These are phyloP conservation scores for Collybiopsis confluens DNA, from an alignment of 768 basidiomycete genomes.

Conservation along the genomic window DNA sequence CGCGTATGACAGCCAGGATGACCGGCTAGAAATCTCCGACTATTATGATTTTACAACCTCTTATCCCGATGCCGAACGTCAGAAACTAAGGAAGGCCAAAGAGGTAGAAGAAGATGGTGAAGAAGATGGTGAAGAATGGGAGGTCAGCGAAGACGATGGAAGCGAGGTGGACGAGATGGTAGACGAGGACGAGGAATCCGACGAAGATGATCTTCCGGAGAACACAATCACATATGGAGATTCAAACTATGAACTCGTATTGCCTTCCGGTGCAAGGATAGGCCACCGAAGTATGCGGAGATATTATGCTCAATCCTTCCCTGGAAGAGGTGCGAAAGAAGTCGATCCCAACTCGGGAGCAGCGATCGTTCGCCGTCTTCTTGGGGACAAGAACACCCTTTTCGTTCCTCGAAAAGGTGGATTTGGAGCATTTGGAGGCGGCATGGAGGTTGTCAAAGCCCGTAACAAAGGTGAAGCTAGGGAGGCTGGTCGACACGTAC, in stretches of 20 bases:
- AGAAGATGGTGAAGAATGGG: conserved; percentile 26
- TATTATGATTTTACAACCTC: conserved; percentile 88
- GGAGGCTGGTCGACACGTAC: conserved; percentile 83
- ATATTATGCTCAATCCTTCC: conserved; percentile 84
- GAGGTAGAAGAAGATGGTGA: conserved; percentile 18
- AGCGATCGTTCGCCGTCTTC: conserved; percentile 69
- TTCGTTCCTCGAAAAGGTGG: conserved; percentile 84
- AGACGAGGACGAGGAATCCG: conserved; percentile 38
- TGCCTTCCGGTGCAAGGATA: conserved; percentile 89
- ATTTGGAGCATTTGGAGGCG: conserved; percentile 80
- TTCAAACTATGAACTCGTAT: conserved; percentile 79
- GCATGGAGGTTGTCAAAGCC: conserved; percentile 81
- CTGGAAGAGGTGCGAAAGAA: conserved; percentile 34
- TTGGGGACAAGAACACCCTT: conserved; percentile 80
- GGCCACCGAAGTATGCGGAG: conserved; percentile 85
- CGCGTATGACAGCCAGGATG: conserved; percentile 76
- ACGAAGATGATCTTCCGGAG: conserved; percentile 41
- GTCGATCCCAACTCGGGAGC: conserved; percentile 71
- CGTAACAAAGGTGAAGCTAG: conserved; percentile 93
- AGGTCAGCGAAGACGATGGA: conserved; percentile 30
- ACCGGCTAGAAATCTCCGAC: conserved; percentile 85
- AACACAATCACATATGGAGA: conserved; percentile 73
- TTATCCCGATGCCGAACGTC: conserved; percentile 52
- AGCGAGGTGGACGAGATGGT: conserved; percentile 25
- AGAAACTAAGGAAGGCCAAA: conserved; percentile 21